Conservation (phyloP, 306 rosid genomes). For the Begonia fuchsioides region DNA sequence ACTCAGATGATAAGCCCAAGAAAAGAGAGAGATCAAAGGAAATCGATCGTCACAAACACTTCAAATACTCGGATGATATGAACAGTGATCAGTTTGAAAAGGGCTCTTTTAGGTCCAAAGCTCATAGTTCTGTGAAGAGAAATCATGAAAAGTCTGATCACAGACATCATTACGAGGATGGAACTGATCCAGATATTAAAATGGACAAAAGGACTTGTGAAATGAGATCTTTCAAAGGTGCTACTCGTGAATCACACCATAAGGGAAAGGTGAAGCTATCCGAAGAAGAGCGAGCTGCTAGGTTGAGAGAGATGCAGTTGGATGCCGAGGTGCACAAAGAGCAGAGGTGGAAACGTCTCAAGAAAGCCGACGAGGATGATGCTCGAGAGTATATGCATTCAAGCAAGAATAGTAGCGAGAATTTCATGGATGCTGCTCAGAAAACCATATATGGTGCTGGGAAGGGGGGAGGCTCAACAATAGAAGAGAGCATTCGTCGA, state of each 20-base stretch:
- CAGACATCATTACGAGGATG: constrained; percentile 22
- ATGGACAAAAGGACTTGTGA: constrained; percentile 22
- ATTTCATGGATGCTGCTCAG: constrained; percentile 72
- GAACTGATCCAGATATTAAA: constrained; percentile 14
- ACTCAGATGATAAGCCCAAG: constrained; percentile 13
- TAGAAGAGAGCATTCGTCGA: constrained; percentile 91
- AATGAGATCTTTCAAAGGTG: constrained; percentile 14
- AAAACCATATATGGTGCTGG: constrained; percentile 73
- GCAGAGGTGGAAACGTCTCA: constrained; percentile 83
- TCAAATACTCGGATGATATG: constrained; percentile 23
- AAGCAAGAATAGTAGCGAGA: constrained; percentile 28
- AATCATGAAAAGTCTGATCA: constrained; percentile 27
- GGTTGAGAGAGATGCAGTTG: constrained; percentile 75
- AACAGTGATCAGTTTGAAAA: constrained; percentile 22
- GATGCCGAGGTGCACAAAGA: constrained; percentile 93
- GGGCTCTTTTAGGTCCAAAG: constrained; percentile 15
- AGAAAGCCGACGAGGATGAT: constrained; percentile 75
- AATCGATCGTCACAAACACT: constrained; percentile 16
- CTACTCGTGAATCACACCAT: constrained; percentile 25
- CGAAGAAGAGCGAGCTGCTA: constrained; percentile 77
- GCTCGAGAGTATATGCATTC: constrained; percentile 38
- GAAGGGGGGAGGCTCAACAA: constrained; percentile 75
- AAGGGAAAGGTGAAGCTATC: constrained; percentile 50
- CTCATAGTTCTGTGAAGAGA: constrained; percentile 19
- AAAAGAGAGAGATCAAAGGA: constrained; percentile 3